Evolutionary conservation across 139 green algal genomes (phyloP).

Genomic region (Deuterostichococcus epilithicus): DNA sequence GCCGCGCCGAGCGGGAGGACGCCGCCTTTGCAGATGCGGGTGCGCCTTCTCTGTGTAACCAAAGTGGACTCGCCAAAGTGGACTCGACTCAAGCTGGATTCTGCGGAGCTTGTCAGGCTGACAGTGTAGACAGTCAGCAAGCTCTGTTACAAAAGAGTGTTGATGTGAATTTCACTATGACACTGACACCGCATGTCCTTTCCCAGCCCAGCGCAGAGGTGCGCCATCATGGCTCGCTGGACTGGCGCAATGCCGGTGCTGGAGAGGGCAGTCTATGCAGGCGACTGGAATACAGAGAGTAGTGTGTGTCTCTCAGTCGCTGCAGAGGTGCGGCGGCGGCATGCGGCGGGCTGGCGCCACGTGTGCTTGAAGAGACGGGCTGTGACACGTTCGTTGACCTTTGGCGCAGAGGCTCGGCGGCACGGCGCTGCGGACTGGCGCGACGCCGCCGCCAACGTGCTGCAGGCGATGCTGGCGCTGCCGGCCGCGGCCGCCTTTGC

Average conservation of each 20-base stretch:
- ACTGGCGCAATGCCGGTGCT: too few species aligned
- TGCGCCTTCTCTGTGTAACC: neutral
- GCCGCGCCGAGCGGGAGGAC: neutral
- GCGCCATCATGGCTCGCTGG: too few species aligned
- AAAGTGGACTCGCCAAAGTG: neutral
- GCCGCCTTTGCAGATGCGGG: neutral
- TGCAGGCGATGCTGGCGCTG: constrained; percentile 19
- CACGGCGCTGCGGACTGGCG: neutral
- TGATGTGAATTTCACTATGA: too few species aligned
- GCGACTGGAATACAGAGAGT: too few species aligned
- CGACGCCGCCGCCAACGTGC: constrained; percentile 6
- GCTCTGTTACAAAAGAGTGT: too few species aligned
- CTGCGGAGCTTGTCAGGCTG: neutral
- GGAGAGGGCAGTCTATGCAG: too few species aligned
- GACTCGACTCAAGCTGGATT: neutral
- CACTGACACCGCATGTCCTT: too few species aligned
- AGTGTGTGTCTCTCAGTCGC: neutral
- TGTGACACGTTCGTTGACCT: neutral
- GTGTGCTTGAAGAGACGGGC: neutral
- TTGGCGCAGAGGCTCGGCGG: neutral
- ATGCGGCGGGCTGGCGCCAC: neutral
- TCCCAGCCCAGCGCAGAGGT: too few species aligned
- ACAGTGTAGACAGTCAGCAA: too few species aligned
- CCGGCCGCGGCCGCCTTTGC: constrained; percentile 24
- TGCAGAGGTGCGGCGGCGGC: neutral